These are phyloP conservation scores for Staphylotrichum longicolle DNA, from an alignment of 495 filamentous ascomycete species.

Conservation along the genomic window DNA sequence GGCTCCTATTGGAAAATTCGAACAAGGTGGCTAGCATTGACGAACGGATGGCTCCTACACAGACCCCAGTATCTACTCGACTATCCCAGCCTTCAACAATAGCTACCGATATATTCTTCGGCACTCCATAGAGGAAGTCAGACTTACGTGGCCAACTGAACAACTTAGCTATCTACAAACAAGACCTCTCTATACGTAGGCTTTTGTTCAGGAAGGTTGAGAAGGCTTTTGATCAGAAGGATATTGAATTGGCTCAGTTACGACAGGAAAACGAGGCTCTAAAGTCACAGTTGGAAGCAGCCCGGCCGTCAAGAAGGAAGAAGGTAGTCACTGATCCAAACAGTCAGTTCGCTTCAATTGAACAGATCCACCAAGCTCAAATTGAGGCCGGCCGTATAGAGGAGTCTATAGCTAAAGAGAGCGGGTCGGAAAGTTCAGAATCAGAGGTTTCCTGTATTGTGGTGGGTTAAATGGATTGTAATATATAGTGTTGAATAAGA, in stretches of 20 bases:
- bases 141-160: neutral
- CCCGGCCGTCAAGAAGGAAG: slow-evolving; percentile 4
- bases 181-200: neutral
- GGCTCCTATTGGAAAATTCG: too few species aligned
- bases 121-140: too few species aligned
- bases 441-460: neutral
- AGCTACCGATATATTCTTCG: neutral
- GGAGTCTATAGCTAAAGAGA: too few species aligned
- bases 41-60: neutral
- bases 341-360: too few species aligned
- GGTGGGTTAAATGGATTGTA: neutral
- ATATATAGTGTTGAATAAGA: neutral
- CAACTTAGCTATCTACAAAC: neutral
- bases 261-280: slow-evolving; percentile 6
- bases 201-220: too few species aligned
- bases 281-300: slow-evolving; percentile 1
- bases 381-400: too few species aligned
- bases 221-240: slow-evolving; percentile 6
- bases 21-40: neutral
- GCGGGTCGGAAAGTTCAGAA: neutral
- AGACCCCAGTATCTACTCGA: neutral
- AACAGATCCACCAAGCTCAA: too few species aligned
- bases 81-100: neutral
- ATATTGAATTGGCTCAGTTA: slow-evolving; percentile 3
- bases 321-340: neutral